A percentile compares a stretch with the other conserved stretches of the same genome.
phyloP scores from a whole-genome alignment of 208 protist species.

The Trypanosoma scelopori region DNA sequence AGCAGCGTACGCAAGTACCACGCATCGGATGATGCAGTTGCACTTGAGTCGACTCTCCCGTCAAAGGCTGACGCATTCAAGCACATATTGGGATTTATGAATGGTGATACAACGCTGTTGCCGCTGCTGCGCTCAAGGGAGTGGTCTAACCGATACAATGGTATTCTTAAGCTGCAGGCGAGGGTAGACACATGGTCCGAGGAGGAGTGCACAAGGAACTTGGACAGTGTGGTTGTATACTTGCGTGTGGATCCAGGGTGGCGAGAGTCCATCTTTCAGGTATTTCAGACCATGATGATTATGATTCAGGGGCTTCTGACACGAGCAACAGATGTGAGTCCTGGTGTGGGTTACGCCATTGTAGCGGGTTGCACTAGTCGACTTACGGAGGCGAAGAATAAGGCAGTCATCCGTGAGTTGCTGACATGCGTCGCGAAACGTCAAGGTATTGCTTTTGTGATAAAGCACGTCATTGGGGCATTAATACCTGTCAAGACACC shows the following conservation, averaged over 20 bases:
- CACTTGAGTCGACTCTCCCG: slow-evolving; percentile 73
- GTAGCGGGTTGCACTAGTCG: slow-evolving; percentile 59
- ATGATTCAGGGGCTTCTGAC: slow-evolving; percentile 42
- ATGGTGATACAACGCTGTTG: slow-evolving; percentile 53
- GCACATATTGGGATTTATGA: slow-evolving; percentile 59
- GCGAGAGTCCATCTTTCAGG: slow-evolving; percentile 78
- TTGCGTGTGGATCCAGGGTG: slow-evolving; percentile 65
- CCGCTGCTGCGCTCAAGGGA: slow-evolving; percentile 72
- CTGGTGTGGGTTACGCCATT: slow-evolving; percentile 64
- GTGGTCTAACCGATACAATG: slow-evolving; percentile 68
- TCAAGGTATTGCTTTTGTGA: slow-evolving; percentile 59
- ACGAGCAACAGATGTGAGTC: slow-evolving; percentile 38
- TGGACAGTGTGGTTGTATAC: slow-evolving; percentile 67
- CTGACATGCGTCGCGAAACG: slow-evolving; percentile 38
- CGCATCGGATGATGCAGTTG: slow-evolving; percentile 48
- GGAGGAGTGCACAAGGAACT: slow-evolving; percentile 38
- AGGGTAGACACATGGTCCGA: slow-evolving; percentile 59
- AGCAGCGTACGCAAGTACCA: not conserved
- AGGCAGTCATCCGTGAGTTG: slow-evolving; percentile 45
- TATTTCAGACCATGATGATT: slow-evolving; percentile 49
- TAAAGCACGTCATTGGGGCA: slow-evolving; percentile 62
- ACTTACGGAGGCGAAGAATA: slow-evolving; percentile 77
- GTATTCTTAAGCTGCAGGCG: slow-evolving; percentile 48
- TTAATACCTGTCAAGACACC: slow-evolving; percentile 54
- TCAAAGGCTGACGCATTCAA: slow-evolving; percentile 58